Evolutionary conservation across 805 yeast species (phyloP).

Genomic region (Danielia reshetovae): DNA sequence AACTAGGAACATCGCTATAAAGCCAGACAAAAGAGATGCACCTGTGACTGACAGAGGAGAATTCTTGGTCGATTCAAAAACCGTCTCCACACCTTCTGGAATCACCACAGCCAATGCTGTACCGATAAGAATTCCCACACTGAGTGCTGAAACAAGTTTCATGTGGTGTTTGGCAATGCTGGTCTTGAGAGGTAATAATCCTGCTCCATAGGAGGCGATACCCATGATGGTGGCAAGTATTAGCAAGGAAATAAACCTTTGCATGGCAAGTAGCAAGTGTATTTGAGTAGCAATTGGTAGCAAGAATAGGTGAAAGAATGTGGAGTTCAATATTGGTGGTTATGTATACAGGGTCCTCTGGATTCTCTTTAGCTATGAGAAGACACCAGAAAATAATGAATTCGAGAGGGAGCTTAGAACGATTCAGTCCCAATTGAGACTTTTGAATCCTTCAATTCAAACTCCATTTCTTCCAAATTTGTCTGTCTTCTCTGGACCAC

Average conservation of each 20-base stretch:
- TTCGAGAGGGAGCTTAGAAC: too few species aligned
- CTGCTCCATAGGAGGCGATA: conserved; percentile 9
- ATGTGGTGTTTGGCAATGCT: conserved; percentile 16
- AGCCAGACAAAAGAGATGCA: conserved; percentile 40
- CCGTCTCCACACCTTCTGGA: conserved; percentile 60
- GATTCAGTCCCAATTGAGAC: too few species aligned
- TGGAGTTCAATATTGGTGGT: too few species aligned
- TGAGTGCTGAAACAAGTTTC: conserved; percentile 43
- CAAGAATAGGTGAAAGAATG: too few species aligned
- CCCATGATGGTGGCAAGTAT: conserved; percentile 5
- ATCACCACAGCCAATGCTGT: conserved; percentile 56
- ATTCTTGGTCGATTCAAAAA: conserved; percentile 19
- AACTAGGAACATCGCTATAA: conserved; percentile 47
- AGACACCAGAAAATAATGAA: too few species aligned
- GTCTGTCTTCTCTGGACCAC: too few species aligned
- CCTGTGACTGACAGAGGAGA: neutral
- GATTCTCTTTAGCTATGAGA: too few species aligned
- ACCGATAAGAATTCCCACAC: conserved; percentile 59
- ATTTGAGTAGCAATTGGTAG: too few species aligned
- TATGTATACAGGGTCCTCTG: too few species aligned
- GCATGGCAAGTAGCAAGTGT: too few species aligned
- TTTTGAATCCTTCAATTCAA: too few species aligned
- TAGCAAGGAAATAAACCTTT: conserved; percentile 4
- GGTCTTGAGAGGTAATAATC: conserved; percentile 9
- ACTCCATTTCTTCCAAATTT: too few species aligned